phyloP scores from a whole-genome alignment of 2,329 filamentous ascomycete species.

The Ilyonectria destructans region DNA sequence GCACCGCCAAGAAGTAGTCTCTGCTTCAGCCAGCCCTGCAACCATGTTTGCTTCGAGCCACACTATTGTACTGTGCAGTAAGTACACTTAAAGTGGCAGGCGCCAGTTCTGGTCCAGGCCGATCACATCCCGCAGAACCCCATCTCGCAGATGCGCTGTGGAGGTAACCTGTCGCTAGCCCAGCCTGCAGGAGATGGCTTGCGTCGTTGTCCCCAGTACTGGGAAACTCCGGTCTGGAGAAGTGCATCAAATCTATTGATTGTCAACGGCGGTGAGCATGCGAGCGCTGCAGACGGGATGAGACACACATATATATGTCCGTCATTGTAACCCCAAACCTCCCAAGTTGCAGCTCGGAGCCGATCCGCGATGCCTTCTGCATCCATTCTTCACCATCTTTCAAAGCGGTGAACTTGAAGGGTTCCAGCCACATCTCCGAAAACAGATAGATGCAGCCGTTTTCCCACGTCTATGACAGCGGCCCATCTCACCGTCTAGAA shows the following conservation, averaged over 20 bases:
- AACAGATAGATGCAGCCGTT: constrained; percentile 6
- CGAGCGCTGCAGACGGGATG: constrained; percentile 23
- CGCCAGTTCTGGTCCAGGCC: constrained; percentile 15
- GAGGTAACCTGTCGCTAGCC: constrained; percentile 34
- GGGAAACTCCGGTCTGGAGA: constrained; percentile 25
- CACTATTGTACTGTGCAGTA: constrained; percentile 24
- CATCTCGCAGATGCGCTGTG: constrained; percentile 46
- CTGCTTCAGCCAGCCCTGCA: constrained; percentile 37
- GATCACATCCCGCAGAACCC: constrained; percentile 29
- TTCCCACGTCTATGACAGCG: background rate
- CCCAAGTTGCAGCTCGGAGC: background rate
- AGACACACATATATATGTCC: constrained; percentile 25
- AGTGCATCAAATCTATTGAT: constrained; percentile 14
- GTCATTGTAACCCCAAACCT: constrained; percentile 21
- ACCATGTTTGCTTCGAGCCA: constrained; percentile 31
- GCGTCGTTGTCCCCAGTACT: constrained; percentile 28
- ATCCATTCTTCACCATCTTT: constrained; percentile 8
- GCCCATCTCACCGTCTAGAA: constrained; percentile 11
- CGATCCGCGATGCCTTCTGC: constrained; percentile 18
- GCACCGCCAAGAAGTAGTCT: constrained; percentile 22
- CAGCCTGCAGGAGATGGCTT: constrained; percentile 41
- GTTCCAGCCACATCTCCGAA: constrained; percentile 8
- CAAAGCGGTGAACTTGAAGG: constrained; percentile 31
- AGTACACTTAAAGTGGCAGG: constrained; percentile 10
- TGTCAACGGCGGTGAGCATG: constrained; percentile 24